Conservation (phyloP, 495 filamentous ascomycete species). For the Immersiella caudata region DNA sequence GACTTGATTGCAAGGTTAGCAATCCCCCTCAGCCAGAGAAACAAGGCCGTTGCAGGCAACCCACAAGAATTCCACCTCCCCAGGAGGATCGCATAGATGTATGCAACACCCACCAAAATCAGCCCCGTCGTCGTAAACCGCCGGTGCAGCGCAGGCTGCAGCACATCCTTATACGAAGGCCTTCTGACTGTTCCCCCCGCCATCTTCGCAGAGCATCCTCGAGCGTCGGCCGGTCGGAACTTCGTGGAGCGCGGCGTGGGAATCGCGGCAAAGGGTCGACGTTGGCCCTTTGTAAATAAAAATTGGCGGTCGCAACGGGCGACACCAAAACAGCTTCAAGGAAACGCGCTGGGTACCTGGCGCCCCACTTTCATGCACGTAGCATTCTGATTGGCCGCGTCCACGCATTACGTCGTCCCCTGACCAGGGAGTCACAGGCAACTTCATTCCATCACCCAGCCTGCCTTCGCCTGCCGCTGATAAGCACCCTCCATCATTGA, state of each 20-base stretch:
- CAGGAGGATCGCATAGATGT: constrained; percentile 70
- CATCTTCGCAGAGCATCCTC: constrained; percentile 47
- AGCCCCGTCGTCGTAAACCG: constrained; percentile 77
- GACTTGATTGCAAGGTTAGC: constrained; percentile 49
- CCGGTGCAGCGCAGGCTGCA: constrained; percentile 86
- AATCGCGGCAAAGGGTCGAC: neutral
- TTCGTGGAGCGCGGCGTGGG: constrained; percentile 7
- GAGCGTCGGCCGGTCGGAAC: neutral
- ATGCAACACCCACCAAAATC: constrained; percentile 69
- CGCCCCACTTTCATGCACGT: constrained; percentile 8
- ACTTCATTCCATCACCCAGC: constrained; percentile 10
- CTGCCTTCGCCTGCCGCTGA: neutral
- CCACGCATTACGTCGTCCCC: constrained; percentile 17
- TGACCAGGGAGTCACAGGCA: neutral
- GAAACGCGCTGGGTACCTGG: constrained; percentile 12
- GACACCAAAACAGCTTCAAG: constrained; percentile 13
- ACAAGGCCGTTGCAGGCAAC: constrained; percentile 28
- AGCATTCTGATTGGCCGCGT: constrained; percentile 4
- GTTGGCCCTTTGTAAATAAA: constrained; percentile 20
- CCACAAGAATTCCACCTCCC: constrained; percentile 70
- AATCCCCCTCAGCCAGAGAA: constrained; percentile 9
- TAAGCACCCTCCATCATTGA: neutral
- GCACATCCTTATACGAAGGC: constrained; percentile 76
- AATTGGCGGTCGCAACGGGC: constrained; percentile 20
- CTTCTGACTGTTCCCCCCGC: constrained; percentile 46